A percentile compares a stretch with the other conserved stretches of the same genome.
Evolutionary conservation across 2,329 filamentous ascomycete genomes (phyloP).

Genomic region (Beauveria pseudobassiana): DNA sequence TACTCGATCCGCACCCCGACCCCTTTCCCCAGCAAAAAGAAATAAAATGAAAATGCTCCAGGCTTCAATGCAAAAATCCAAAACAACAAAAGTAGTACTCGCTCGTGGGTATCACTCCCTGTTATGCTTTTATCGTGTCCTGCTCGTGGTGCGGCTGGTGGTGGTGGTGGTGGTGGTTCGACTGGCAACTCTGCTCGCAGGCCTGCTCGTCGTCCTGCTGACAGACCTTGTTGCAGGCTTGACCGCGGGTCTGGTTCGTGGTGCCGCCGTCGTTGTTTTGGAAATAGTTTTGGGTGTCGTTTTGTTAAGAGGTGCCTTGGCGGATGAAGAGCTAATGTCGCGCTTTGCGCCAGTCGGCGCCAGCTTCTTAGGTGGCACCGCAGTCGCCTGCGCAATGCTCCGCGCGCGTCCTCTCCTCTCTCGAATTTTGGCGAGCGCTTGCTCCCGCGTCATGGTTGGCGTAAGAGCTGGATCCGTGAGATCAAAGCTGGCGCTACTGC

Average conservation of each 20-base stretch:
- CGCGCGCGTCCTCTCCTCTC: slow-evolving; percentile 64
- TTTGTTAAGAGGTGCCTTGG: slow-evolving; percentile 16
- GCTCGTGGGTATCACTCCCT: slow-evolving; percentile 1
- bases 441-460: slow-evolving; percentile 62
- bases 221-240: neutral
- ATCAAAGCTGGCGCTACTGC: slow-evolving; percentile 39
- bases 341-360: slow-evolving; percentile 36
- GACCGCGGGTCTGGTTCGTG: neutral
- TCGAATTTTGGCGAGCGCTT: slow-evolving; percentile 68
- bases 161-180: neutral
- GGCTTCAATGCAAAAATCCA: neutral
- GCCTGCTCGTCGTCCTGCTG: slow-evolving; percentile 7
- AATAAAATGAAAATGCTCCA: neutral
- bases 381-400: slow-evolving; percentile 57
- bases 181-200: neutral
- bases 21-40: too few species aligned
- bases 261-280: slow-evolving; percentile 1
- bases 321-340: slow-evolving; percentile 41
- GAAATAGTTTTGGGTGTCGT: slow-evolving; percentile 2
- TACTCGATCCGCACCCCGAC: neutral
- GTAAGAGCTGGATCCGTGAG: slow-evolving; percentile 50
- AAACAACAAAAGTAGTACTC: slow-evolving; percentile 1
- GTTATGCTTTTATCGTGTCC: slow-evolving; percentile 6
- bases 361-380: slow-evolving; percentile 42
- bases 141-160: slow-evolving; percentile 4